A percentile compares a stretch with the other conserved stretches of the same genome.
Evolutionary conservation across 345 rosid genomes (phyloP).

Genomic region (Gynandropsis gynandra): DNA sequence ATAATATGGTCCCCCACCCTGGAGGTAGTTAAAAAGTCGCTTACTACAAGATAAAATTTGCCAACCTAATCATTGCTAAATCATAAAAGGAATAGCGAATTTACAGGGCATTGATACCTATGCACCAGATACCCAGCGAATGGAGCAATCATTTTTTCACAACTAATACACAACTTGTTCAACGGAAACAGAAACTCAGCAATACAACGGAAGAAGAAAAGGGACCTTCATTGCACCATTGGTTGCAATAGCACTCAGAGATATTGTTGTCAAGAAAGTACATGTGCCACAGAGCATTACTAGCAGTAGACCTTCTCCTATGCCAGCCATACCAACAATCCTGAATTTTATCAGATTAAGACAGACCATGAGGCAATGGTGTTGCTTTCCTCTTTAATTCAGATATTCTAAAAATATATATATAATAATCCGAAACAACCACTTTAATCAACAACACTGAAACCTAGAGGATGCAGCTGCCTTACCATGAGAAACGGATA

Average conservation of each 20-base stretch:
- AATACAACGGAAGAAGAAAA: slow-evolving; percentile 7
- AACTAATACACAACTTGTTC: slow-evolving; percentile 5
- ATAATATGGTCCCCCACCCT: slow-evolving; percentile 97
- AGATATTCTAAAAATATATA: background rate
- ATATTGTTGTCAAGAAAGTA: slow-evolving; percentile 87
- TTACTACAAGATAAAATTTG: slow-evolving; percentile 3
- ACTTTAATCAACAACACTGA: background rate
- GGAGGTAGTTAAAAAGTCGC: slow-evolving; percentile 12
- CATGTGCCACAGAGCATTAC: slow-evolving; percentile 88
- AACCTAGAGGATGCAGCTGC: slow-evolving; percentile 16
- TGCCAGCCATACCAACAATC: slow-evolving; percentile 99
- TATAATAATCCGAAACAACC: no score
- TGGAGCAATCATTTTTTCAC: slow-evolving; percentile 8
- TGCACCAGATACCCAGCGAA: slow-evolving; percentile 14
- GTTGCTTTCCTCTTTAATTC: background rate
- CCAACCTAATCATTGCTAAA: slow-evolving; percentile 6
- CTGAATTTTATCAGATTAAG: slow-evolving; percentile 41
- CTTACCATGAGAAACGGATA: slow-evolving; percentile 95
- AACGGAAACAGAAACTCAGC: background rate
- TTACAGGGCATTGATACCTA: slow-evolving; percentile 5
- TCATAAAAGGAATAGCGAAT: slow-evolving; percentile 10
- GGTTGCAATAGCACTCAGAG: slow-evolving; percentile 98
- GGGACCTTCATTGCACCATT: slow-evolving; percentile 99
- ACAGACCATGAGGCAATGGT: slow-evolving; percentile 15
- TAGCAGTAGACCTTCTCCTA: slow-evolving; percentile 67